Evolutionary conservation across 2,329 filamentous ascomycete genomes (phyloP), one percentile per base, ranked within the genome.

Genomic region (Cladosporium sp.): DNA sequence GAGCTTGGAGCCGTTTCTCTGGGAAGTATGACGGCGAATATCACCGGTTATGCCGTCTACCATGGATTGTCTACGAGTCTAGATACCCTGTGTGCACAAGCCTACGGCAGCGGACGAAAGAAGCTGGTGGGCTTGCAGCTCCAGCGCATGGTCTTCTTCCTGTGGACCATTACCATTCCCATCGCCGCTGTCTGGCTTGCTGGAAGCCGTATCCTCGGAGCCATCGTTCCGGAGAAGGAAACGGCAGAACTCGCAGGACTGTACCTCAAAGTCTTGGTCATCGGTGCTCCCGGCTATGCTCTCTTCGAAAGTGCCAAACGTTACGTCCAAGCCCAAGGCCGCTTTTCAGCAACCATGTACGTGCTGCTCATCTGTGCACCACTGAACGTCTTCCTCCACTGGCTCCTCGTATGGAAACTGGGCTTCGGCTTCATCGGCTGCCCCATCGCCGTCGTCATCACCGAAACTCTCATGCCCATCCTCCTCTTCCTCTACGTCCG

Each of bases 41-140:
- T 75, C 22, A 75, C 72, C 3, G 72, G 72, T 1, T 75, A 73
- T 52, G 67, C 72, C 1, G 69, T 74, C 12, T 75, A 72, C 45
- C 71, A 74, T 57, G 72, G 90, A n/a, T 77, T 97, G 12, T 85
- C 90, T 1, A 97, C 92, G 4, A 88, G 85, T 56, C 75, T 97
- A 32, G 92, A 97, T 69, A 97, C 92, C 0, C 81, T 97, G 2
- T 96, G 92, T 67, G 82, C 92, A 0, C 92, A 97, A 68, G 92
- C 93, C 0, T 97, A 94, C 64, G 92, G 93, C 2, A 94, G 88
- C 0, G 92, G 92, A 0, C 86, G 86, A 65, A 94, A 86, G 64
- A 86, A 91, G 58, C 79, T 97, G 4, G 92, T 97, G 52, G 92
- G 88, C 1, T 67, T 93, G 49, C 88, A 93, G 61, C 78, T 88